phyloP scores from a whole-genome alignment of 768 basidiomycete genomes.

The Tricholoma hemisulphureum region DNA sequence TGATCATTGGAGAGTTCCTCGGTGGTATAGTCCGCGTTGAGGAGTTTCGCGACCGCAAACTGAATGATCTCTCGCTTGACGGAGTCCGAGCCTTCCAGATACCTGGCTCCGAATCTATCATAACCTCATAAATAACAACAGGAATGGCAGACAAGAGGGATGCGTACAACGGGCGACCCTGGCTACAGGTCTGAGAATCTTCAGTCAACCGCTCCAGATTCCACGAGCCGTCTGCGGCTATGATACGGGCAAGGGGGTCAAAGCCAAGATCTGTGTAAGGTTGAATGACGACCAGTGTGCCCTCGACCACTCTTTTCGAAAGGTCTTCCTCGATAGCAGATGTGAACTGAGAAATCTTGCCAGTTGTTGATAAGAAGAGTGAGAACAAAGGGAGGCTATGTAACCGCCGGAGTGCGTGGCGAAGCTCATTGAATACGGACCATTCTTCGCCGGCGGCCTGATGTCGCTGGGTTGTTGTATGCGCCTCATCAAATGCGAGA shows the following conservation, averaged over 20 bases:
- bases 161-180: conserved; percentile 30
- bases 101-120: conserved; percentile 2
- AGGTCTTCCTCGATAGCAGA: conserved; percentile 6
- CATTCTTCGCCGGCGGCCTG: too few relatives aligned
- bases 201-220: conserved; percentile 16
- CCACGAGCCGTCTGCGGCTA: conserved; percentile 7
- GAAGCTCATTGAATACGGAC: too few relatives aligned
- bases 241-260: conserved; percentile 12
- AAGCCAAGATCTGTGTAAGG: conserved; percentile 23
- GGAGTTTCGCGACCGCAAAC: conserved; percentile 15
- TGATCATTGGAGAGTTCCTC: conserved; percentile 10
- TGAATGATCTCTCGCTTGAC: conserved; percentile 8
- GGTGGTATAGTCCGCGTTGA: conserved; percentile 6
- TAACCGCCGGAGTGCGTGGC: too few relatives aligned
- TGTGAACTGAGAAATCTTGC: too few relatives aligned
- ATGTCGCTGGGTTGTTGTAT: too few relatives aligned
- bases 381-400: too few relatives aligned
- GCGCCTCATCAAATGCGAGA: too few relatives aligned
- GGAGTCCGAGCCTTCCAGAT: not conserved
- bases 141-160: not conserved
- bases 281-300: conserved; percentile 1
- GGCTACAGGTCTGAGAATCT: conserved; percentile 12
- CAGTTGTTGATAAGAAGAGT: too few relatives aligned
- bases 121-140: not conserved
- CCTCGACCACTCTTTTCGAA: conserved; percentile 3